Evolutionary conservation across 129 eudicot species (phyloP).

Genomic region (Glebionis coronaria): DNA sequence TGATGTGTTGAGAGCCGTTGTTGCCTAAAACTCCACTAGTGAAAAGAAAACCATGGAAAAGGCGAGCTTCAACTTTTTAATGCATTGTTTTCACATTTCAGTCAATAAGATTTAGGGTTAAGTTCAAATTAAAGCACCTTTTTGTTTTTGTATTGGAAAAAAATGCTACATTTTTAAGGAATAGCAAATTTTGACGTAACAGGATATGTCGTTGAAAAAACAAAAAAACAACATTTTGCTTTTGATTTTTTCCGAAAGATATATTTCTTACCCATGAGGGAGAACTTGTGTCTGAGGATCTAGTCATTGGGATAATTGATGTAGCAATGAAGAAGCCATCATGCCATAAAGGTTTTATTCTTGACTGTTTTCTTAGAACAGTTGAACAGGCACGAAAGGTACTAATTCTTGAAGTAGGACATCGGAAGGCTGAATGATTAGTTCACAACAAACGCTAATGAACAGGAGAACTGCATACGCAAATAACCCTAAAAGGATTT

Average conservation of each 20-base stretch:
- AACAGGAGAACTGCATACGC: too few relatives aligned
- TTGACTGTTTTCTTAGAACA: constrained; percentile 82
- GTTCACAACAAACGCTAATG: too few relatives aligned
- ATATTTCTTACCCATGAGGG: constrained; percentile 34
- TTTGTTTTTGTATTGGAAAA: too few relatives aligned
- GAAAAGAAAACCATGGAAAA: constrained; percentile 78
- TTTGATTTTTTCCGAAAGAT: too few relatives aligned
- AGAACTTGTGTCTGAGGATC: constrained; percentile 79
- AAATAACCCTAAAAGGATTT: too few relatives aligned
- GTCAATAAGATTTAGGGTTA: not conserved
- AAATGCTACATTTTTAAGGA: too few relatives aligned
- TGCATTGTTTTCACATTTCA: not conserved
- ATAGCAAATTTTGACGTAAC: not conserved
- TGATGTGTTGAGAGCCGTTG: constrained; percentile 90
- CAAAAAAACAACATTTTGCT: too few relatives aligned
- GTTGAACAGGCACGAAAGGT: constrained; percentile 76
- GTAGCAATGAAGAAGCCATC: constrained; percentile 88
- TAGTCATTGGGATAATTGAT: constrained; percentile 80
- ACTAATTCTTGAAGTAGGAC: not conserved
- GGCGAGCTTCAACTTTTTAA: constrained; percentile 31
- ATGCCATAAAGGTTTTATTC: constrained; percentile 77
- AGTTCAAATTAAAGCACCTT: not conserved
- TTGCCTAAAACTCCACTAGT: constrained; percentile 88
- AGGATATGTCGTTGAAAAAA: too few relatives aligned
- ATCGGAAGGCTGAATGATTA: too few relatives aligned